Evolutionary conservation across 768 basidiomycete genomes (phyloP), one percentile per base, ranked within the genome.

Genomic region (Rhodocollybia butyracea): DNA sequence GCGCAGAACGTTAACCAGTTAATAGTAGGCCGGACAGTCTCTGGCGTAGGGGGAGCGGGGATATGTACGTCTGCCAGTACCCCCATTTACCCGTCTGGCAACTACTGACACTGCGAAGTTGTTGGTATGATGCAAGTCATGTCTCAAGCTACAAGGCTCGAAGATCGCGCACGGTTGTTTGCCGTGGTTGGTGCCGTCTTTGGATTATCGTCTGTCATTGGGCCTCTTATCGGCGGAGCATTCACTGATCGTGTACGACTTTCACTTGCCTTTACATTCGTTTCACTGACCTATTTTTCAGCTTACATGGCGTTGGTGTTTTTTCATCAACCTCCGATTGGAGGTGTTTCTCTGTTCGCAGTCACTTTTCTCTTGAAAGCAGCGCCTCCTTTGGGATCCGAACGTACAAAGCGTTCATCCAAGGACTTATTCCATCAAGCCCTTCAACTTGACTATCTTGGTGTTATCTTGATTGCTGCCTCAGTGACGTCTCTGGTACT

Each of bases 41-140:
- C 71, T 4, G 78, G 79, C 21, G 56, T 76, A 5, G 78, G 77
- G 2, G 77, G 72, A 0, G 73, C 72, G 2, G 77, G 76, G 31
- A 48, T 42, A n/a, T 46, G 32, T 51, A 17, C 24, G 46, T 36
- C 46, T 2, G 22, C n/a, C 11, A 39, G 11, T 11, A 17, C 21
- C 41, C 12, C 47, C 29, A 24, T 15, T 42, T 8, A 24, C 34
- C 22, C 39, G 10, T 38, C 22, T 19, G 21, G 21, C 38, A 11
- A 24, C 11, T 22, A 34, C 21, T 32, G 10, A 19, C 30, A 34
- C 26, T 2, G 4, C 2, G 12, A 19, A 45, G 24, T 54, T 54
- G 53, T 58, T 13, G 32, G 51, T 36, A 58, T 42, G 34, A 24
- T 51, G 11, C 46, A 46, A 42, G 46, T 66, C 43, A 59, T 67